A percentile compares a stretch with the other conserved stretches of the same genome.
Evolutionary conservation across 2,329 filamentous ascomycete genomes (phyloP).

Genomic region (Neofusicoccum kwambonambiense): DNA sequence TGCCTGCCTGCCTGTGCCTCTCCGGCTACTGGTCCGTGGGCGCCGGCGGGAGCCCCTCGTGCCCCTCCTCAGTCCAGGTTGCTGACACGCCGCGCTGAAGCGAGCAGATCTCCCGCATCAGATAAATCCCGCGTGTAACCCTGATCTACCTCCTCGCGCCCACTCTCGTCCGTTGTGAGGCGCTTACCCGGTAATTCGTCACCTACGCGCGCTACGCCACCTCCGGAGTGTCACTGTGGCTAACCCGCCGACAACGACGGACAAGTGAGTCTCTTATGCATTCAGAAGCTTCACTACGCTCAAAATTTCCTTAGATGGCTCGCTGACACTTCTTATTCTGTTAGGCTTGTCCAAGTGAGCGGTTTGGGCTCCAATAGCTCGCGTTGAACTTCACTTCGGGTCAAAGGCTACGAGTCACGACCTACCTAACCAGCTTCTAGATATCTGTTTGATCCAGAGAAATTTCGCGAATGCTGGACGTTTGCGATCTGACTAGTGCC

Average conservation of each 20-base stretch:
- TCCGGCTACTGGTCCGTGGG: conserved; percentile 15
- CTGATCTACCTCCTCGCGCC: not conserved
- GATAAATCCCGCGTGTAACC: conserved; percentile 3
- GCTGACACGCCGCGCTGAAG: conserved; percentile 8
- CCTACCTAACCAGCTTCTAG: no score
- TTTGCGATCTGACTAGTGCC: not conserved
- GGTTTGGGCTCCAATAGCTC: not conserved
- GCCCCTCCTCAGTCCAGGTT: not conserved
- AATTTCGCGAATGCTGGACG: no score
- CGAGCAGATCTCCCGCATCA: conserved; percentile 2
- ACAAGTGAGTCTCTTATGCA: not conserved
- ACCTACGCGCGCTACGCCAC: not conserved
- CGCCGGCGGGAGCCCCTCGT: not conserved
- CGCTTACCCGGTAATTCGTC: not conserved
- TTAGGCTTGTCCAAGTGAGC: not conserved
- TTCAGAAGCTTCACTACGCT: not conserved
- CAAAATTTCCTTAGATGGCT: not conserved
- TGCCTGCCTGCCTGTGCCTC: not conserved
- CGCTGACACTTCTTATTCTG: not conserved
- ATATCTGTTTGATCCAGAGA: no score
- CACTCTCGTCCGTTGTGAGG: not conserved
- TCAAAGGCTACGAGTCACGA: no score
- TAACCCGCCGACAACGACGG: not conserved
- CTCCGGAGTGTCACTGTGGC: not conserved
- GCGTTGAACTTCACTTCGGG: no score